phyloP scores from a whole-genome alignment of 305 asterid genomes.

The Striga hermonthica region DNA sequence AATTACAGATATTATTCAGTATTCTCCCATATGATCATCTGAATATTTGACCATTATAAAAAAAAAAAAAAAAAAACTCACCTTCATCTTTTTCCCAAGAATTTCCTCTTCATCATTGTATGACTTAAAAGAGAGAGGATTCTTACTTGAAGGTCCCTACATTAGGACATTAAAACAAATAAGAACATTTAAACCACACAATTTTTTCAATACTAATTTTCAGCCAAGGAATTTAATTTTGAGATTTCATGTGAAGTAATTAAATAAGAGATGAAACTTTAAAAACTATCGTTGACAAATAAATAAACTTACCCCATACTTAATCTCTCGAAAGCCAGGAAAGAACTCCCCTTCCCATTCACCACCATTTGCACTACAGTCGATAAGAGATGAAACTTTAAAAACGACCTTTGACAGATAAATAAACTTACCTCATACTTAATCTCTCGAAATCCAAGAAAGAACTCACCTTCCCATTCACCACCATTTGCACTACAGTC shows the following conservation, averaged over 20 bases:
- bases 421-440: slow-evolving; percentile 57
- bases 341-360: slow-evolving; percentile 81
- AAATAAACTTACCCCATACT: slow-evolving; percentile 56
- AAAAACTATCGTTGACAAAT: too few species aligned
- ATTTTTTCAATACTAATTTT: background rate
- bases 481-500: slow-evolving; percentile 42
- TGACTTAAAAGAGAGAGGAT: slow-evolving; percentile 71
- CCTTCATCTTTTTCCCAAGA: slow-evolving; percentile 86
- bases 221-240: background rate
- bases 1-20: background rate
- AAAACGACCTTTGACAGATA: too few species aligned
- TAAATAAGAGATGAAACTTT: background rate
- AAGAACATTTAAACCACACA: background rate
- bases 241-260: too few species aligned
- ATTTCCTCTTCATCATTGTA: slow-evolving; percentile 71
- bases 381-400: slow-evolving; percentile 2
- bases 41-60: background rate
- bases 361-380: slow-evolving; percentile 40
- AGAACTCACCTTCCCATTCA: slow-evolving; percentile 77
- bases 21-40: background rate
- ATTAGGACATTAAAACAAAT: background rate
- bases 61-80: slow-evolving; percentile 30
- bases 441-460: slow-evolving; percentile 62
- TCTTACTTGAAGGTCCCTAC: slow-evolving; percentile 78
- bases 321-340: slow-evolving; percentile 59